Evolutionary conservation across 2,329 filamentous ascomycete genomes (phyloP).

Genomic region (Trichoderma sp.): DNA sequence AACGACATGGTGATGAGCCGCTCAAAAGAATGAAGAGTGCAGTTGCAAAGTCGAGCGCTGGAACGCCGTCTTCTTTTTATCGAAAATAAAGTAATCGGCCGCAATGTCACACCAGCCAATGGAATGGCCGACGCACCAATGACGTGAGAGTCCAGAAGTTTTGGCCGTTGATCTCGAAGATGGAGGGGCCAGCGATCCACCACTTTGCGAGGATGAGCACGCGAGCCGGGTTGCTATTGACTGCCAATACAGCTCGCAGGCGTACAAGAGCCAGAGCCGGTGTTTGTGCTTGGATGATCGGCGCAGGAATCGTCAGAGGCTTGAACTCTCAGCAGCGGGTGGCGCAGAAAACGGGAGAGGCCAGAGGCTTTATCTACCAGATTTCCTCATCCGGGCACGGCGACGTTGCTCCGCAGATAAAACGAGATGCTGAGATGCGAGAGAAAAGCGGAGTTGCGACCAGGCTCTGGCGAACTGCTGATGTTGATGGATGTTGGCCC

Average conservation of each 20-base stretch:
- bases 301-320: constrained; percentile 21
- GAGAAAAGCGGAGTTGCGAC: background rate
- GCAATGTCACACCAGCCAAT: background rate
- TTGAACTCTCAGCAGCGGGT: constrained; percentile 21
- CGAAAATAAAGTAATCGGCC: background rate
- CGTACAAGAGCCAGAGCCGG: background rate
- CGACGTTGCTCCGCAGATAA: background rate
- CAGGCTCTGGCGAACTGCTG: background rate
- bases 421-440: background rate
- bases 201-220: background rate
- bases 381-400: constrained; percentile 17
- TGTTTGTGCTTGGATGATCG: background rate
- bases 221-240: background rate
- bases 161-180: background rate
- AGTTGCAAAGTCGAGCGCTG: background rate
- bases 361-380: constrained; percentile 23
- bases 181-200: constrained; percentile 20
- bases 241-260: background rate
- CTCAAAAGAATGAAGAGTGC: background rate
- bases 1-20: constrained; percentile 30
- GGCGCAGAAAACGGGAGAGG: constrained; percentile 11
- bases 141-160: constrained; percentile 17
- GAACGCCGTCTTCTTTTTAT: constrained; percentile 27
- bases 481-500: constrained; percentile 4
- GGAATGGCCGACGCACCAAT: constrained; percentile 24